These are phyloP conservation scores for Apiotrichum siamense DNA, from an alignment of 1,284 basidiomycete genomes.

Conservation along the genomic window DNA sequence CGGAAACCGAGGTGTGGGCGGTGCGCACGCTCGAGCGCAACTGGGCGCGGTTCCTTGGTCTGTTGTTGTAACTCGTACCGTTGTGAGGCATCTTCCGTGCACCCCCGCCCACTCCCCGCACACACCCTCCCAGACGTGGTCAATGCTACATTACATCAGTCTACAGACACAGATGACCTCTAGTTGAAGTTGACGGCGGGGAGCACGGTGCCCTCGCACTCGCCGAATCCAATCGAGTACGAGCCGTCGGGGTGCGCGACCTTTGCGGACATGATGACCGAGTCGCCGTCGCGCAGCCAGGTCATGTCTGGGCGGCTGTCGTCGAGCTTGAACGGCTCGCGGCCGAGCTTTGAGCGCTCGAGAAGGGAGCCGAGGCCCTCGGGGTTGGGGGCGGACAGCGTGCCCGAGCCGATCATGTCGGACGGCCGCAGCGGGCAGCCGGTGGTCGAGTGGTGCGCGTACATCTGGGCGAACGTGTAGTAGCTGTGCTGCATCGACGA, in stretches of 20 bases:
- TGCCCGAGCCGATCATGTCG: constrained; percentile 29
- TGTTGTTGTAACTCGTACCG: constrained; percentile 15
- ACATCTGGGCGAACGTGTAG: constrained; percentile 24
- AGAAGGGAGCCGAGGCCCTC: constrained; percentile 21
- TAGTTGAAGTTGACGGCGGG: not conserved
- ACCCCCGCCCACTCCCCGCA: too few relatives aligned
- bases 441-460: constrained; percentile 26
- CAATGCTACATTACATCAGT: too few relatives aligned
- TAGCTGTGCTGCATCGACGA: constrained; percentile 13
- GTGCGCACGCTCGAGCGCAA: constrained; percentile 44
- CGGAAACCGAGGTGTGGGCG: constrained; percentile 22
- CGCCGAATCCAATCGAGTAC: constrained; percentile 14
- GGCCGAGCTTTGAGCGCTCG: constrained; percentile 14
- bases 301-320: constrained; percentile 17
- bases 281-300: constrained; percentile 19
- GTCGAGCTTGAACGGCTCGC: constrained; percentile 13
- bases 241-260: constrained; percentile 7
- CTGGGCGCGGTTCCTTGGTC: constrained; percentile 44
- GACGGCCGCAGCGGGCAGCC: constrained; percentile 23
- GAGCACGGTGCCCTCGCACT: constrained; percentile 17
- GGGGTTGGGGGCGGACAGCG: constrained; percentile 15
- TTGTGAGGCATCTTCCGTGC: too few relatives aligned
- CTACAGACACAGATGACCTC: not conserved
- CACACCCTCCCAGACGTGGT: too few relatives aligned
- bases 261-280: constrained; percentile 7